phyloP scores from a whole-genome alignment of 1,284 basidiomycete species.

The Pyrrhoderma noxium region DNA sequence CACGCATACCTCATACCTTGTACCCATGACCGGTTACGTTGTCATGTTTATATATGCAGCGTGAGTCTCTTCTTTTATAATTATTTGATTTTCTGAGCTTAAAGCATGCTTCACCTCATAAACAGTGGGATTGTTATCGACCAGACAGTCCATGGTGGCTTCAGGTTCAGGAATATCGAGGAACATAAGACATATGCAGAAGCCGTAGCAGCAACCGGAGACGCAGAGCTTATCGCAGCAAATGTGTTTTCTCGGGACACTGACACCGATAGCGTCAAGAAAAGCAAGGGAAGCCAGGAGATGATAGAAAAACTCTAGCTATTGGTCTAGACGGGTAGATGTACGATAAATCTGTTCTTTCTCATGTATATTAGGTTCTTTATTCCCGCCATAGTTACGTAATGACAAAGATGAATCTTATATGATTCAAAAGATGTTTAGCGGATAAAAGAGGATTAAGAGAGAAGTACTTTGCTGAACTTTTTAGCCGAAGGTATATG shows the following conservation, averaged over 20 bases:
- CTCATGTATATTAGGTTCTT: no score
- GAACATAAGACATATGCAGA: constrained; percentile 24
- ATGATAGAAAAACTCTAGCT: not conserved
- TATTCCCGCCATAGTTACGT: no score
- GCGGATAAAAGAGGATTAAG: no score
- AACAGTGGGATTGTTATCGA: constrained; percentile 45
- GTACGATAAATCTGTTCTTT: not conserved
- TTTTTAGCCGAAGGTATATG: not conserved
- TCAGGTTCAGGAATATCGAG: constrained; percentile 43
- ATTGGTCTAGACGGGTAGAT: not conserved
- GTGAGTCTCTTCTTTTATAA: constrained; percentile 32
- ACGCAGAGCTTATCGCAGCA: not conserved
- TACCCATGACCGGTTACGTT: constrained; percentile 52
- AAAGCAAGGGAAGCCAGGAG: not conserved
- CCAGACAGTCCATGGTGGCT: constrained; percentile 41
- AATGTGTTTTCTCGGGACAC: not conserved
- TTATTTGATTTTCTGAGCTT: not conserved
- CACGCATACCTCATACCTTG: constrained; percentile 50
- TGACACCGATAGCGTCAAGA: constrained; percentile 9
- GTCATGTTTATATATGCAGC: constrained; percentile 50
- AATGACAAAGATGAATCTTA: no score
- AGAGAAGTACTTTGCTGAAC: no score
- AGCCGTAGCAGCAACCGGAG: not conserved
- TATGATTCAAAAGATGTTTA: no score
- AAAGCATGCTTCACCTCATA: not conserved